These are phyloP conservation scores for Scheffersomyces stambukii DNA, from an alignment of 1,139 yeast genomes.

Conservation along the genomic window DNA sequence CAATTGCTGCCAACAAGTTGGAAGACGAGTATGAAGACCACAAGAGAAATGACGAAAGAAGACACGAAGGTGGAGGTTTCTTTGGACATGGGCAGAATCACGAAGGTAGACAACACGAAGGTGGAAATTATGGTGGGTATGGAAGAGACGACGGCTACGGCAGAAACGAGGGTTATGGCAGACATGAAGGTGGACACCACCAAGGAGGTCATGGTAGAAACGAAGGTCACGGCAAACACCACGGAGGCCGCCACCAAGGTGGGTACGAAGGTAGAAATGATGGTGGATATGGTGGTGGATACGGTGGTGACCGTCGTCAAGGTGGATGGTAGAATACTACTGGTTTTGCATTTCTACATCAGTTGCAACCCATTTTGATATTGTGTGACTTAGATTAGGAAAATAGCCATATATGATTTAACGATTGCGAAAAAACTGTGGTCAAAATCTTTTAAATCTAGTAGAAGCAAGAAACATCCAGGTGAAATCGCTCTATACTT, in stretches of 20 bases:
- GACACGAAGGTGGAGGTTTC: too few relatives aligned
- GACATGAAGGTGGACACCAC: slow-evolving; percentile 9
- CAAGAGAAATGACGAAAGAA: slow-evolving; percentile 7
- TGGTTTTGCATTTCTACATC: not conserved
- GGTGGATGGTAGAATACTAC: slow-evolving; percentile 5
- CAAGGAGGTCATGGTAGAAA: too few relatives aligned
- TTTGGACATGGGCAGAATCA: slow-evolving; percentile 9
- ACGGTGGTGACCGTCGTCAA: slow-evolving; percentile 10
- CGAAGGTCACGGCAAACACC: slow-evolving; percentile 8
- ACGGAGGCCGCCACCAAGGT: slow-evolving; percentile 12
- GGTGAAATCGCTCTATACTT: too few relatives aligned
- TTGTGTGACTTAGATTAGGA: too few relatives aligned
- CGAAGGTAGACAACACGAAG: slow-evolving; percentile 7
- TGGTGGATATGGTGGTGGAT: slow-evolving; percentile 13
- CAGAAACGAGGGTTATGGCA: slow-evolving; percentile 13
- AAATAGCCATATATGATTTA: too few relatives aligned
- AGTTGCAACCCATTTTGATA: too few relatives aligned
- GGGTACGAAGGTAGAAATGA: slow-evolving; percentile 10
- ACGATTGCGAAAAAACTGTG: too few relatives aligned
- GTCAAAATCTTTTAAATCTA: too few relatives aligned
- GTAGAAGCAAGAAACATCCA: too few relatives aligned
- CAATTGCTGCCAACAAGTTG: slow-evolving; percentile 52
- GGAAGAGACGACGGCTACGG: too few relatives aligned
- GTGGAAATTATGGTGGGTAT: slow-evolving; percentile 11
- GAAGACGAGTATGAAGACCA: slow-evolving; percentile 35